A percentile compares a stretch with the other conserved stretches of the same genome.
phyloP scores from a whole-genome alignment of 257 asterid species.

The Petunia axillaris region DNA sequence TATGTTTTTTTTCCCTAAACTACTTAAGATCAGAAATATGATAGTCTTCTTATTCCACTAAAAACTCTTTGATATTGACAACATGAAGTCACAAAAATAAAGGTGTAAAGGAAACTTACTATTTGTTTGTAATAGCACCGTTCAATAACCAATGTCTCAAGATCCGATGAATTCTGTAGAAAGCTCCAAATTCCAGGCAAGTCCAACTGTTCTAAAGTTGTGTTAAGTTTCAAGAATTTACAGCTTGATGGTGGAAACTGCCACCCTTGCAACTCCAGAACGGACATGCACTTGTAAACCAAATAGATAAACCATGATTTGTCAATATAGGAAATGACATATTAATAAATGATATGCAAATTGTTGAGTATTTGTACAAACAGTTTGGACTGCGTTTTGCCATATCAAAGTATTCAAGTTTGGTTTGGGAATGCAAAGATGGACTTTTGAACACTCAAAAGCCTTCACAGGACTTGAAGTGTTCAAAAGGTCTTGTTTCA shows the following conservation, averaged over 20 bases:
- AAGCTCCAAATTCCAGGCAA: background rate
- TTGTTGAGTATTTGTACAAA: no score
- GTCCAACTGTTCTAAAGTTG: background rate
- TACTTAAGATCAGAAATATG: background rate
- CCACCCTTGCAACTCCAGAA: background rate
- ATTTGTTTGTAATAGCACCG: background rate
- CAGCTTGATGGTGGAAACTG: background rate
- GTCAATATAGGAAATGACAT: background rate
- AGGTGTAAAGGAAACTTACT: background rate
- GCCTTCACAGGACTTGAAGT: background rate
- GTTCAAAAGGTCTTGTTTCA: background rate
- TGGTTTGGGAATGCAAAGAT: no score
- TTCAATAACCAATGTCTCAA: background rate
- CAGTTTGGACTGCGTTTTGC: no score
- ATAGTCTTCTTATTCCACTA: no score
- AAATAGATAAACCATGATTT: background rate
- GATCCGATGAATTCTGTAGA: background rate
- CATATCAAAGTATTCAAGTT: no score
- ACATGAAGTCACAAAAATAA: background rate
- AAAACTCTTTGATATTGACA: no score
- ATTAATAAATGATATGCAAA: no score
- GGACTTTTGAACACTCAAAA: no score
- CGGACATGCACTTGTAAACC: background rate
- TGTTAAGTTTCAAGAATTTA: background rate
- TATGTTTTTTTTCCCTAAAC: no score